Base-by-base conservation (phyloP, 768 basidiomycete genomes). In the Tylopilus felleus region DNA sequence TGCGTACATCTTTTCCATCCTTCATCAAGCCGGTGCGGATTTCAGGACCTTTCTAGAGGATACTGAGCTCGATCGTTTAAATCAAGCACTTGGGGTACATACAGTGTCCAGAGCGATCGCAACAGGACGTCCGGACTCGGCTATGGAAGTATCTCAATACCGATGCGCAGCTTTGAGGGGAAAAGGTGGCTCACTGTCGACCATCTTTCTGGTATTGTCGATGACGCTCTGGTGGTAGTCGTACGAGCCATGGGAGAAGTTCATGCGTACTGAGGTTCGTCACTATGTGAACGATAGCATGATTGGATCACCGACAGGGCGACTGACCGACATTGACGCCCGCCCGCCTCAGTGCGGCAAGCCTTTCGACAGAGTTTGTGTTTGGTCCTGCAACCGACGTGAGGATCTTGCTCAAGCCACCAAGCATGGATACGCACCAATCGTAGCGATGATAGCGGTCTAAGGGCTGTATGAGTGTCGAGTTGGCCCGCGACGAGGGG, bases 151-250 rank as follows among this genome's bases (percentile, higher is more conserved):
- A 23, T 42, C 31, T 70, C 38, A 65, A 49, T 38, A 40, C 17
- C 1, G 9, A 21, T 31, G 36, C 29, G 8, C 22, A 8, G 14
- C 13, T 17, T 12, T 13, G 43, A 33, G 38, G 43, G 3, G 36
- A 38, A 2, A 35, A 49, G 39, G 49, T 12, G 14, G 69, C 83
- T 63, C 61, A 93, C 93, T 74, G 40, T 83, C 82, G 50, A 92
- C 81, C 78, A 89, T 86, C 69, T 85, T 86, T 65, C 95, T 81
- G 47, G 93, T 89, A 79, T 98, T 98, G 77, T 98, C 95, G 70
- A 99, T 93, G 62, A 98, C 97, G 60, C 91, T 94, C 77, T 99
- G 94, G 76, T 98, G 97, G 72, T 96, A 98, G 65, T 94, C 93
- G 74, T 99, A 95, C 52, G 88, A 88, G 44, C 97, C 97, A 84